Conservation (phyloP, 164 flowering plant genomes). For the Sextonia rubra region DNA sequence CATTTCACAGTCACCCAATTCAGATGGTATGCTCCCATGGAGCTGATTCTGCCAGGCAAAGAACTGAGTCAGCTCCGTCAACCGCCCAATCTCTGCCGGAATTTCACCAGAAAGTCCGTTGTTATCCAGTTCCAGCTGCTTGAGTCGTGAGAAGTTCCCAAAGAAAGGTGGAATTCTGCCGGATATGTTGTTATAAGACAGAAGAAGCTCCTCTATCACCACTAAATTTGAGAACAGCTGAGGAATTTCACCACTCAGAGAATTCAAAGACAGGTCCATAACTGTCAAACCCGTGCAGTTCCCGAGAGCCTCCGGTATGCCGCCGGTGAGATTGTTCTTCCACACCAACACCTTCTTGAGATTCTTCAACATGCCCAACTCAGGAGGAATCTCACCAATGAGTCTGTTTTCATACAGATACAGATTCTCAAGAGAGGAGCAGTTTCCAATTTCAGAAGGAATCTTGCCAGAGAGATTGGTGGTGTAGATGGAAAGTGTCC, state of each 20-base stretch:
- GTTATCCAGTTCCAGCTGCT: conserved; percentile 54
- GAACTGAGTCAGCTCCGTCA: conserved; percentile 45
- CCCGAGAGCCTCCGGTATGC: conserved; percentile 38
- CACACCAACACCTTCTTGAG: conserved; percentile 45
- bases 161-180: conserved; percentile 42
- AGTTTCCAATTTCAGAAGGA: conserved; percentile 51
- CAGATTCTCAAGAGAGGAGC: conserved; percentile 39
- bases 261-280: conserved; percentile 52
- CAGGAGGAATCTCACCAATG: conserved; percentile 41
- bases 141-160: conserved; percentile 35
- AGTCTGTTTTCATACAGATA: conserved; percentile 47
- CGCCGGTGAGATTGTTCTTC: conserved; percentile 47
- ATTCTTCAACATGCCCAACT: conserved; percentile 31
- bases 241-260: conserved; percentile 44
- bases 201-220: conserved; percentile 39
- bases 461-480: conserved; percentile 46
- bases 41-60: conserved; percentile 67
- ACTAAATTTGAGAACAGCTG: conserved; percentile 24
- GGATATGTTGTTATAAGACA: conserved; percentile 41
- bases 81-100: conserved; percentile 40
- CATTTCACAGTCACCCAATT: conserved; percentile 39
- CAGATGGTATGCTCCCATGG: conserved; percentile 43
- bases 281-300: conserved; percentile 34
- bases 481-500: conserved; percentile 49
- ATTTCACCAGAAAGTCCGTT: conserved; percentile 45